phyloP scores from a whole-genome alignment of 352 stramenopile species.

The Pythium aphanidermatum region DNA sequence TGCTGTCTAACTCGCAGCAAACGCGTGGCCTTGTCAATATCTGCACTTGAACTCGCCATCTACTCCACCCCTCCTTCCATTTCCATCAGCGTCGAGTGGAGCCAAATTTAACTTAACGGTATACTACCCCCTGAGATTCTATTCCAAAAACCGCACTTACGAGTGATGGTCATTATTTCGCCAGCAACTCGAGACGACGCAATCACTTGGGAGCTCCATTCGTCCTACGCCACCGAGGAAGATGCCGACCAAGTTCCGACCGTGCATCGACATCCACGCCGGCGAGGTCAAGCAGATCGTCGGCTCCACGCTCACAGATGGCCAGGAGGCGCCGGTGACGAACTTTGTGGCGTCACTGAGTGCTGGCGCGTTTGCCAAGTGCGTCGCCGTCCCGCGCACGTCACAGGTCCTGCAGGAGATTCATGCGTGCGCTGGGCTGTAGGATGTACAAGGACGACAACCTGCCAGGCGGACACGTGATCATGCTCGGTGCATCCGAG shows the following conservation, averaged over 20 bases:
- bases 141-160: background rate
- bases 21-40: conserved; percentile 16
- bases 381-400: too few relatives aligned
- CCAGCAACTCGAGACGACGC: conserved; percentile 5
- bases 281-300: conserved; percentile 99
- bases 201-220: conserved; percentile 11
- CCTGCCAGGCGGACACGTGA: conserved; percentile 94
- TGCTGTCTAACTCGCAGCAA: conserved; percentile 20
- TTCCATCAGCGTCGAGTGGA: conserved; percentile 3
- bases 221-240: background rate
- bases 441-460: conserved; percentile 91
- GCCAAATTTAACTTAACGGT: conserved; percentile 5
- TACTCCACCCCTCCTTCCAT: background rate
- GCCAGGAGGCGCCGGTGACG: conserved; percentile 63
- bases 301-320: conserved; percentile 93
- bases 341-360: conserved; percentile 90
- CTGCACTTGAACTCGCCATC: conserved; percentile 4
- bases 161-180: conserved; percentile 17
- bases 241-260: conserved; percentile 92
- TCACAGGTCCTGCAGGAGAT: too few relatives aligned
- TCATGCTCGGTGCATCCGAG: conserved; percentile 94
- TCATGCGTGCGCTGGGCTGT: background rate
- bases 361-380: conserved; percentile 70
- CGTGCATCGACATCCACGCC: conserved; percentile 98
- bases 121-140: background rate